Conservation (phyloP, 345 rosid genomes). For the Salix dunnii region DNA sequence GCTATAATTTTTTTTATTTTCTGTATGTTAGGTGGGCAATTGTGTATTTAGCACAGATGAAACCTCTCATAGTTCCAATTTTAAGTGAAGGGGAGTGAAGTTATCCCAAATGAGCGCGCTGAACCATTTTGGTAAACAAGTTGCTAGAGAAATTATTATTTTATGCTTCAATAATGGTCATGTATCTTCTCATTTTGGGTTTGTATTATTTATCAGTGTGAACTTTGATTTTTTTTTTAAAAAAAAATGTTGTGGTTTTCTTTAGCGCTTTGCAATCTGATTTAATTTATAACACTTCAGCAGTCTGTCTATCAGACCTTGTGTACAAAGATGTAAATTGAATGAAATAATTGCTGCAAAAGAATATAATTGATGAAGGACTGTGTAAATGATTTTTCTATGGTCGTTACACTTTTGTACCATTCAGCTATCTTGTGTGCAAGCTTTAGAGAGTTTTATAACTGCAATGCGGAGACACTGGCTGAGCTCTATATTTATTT, state of each 20-base stretch:
- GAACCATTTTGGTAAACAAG: slow-evolving; percentile 22
- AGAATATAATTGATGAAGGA: background rate
- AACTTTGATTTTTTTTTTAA: slow-evolving; percentile 15
- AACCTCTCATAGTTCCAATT: slow-evolving; percentile 94
- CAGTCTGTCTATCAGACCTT: slow-evolving; percentile 12
- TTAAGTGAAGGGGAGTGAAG: slow-evolving; percentile 71
- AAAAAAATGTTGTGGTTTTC: background rate
- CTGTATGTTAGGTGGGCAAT: slow-evolving; percentile 82
- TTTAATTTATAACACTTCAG: slow-evolving; percentile 17
- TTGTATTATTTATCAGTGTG: slow-evolving; percentile 29
- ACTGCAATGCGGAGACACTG: no score
- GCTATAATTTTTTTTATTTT: background rate
- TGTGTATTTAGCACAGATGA: slow-evolving; percentile 95
- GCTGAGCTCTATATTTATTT: no score
- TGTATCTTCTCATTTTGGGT: slow-evolving; percentile 30
- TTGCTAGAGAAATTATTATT: slow-evolving; percentile 20
- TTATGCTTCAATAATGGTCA: slow-evolving; percentile 14
- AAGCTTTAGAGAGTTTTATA: background rate
- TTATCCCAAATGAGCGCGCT: background rate
- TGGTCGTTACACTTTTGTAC: no score
- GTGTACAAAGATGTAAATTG: slow-evolving; percentile 21
- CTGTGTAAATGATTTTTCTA: background rate
- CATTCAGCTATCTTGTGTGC: background rate
- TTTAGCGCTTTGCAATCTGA: slow-evolving; percentile 8
- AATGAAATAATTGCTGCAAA: slow-evolving; percentile 27